phyloP scores from a whole-genome alignment of 2,329 filamentous ascomycete species.

The Stagonosporopsis cucurbitacearum region DNA sequence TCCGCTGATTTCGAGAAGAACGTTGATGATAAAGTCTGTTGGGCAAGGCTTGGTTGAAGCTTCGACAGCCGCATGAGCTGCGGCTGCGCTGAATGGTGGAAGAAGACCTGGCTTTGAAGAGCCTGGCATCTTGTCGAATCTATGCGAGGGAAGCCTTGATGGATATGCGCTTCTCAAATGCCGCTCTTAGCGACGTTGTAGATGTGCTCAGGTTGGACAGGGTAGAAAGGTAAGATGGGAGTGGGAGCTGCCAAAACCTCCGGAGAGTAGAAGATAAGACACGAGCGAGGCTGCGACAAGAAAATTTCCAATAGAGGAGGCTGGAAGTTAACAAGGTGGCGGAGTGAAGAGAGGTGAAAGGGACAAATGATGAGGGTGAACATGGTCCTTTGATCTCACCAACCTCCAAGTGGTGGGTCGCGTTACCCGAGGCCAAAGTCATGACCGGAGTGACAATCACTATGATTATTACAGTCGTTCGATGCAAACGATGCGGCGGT shows the following conservation, averaged over 20 bases:
- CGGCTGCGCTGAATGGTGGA: slow-evolving; percentile 21
- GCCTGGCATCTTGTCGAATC: not conserved
- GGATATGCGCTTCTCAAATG: not conserved
- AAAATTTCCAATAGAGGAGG: slow-evolving; percentile 15
- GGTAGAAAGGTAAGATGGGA: not conserved
- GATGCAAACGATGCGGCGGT: not conserved
- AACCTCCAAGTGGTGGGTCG: not conserved
- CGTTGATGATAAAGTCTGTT: slow-evolving; percentile 20
- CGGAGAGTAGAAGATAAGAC: not conserved
- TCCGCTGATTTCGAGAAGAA: slow-evolving; percentile 19
- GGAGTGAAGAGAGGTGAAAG: slow-evolving; percentile 25
- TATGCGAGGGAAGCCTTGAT: not conserved
- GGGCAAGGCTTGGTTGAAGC: slow-evolving; percentile 11
- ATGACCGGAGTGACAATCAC: not conserved
- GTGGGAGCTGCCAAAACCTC: not conserved
- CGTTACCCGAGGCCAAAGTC: not conserved
- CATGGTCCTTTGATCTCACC: slow-evolving; percentile 10
- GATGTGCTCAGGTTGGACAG: not conserved
- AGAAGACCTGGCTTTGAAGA: slow-evolving; percentile 1
- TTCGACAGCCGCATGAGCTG: slow-evolving; percentile 24
- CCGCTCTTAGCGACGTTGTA: not conserved
- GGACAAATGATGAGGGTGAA: slow-evolving; percentile 14
- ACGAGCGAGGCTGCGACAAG: not conserved
- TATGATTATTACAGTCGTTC: not conserved
- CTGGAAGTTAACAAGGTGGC: slow-evolving; percentile 7